Conservation (phyloP, 352 stramenopile genomes). For the Phytophthora sp. region DNA sequence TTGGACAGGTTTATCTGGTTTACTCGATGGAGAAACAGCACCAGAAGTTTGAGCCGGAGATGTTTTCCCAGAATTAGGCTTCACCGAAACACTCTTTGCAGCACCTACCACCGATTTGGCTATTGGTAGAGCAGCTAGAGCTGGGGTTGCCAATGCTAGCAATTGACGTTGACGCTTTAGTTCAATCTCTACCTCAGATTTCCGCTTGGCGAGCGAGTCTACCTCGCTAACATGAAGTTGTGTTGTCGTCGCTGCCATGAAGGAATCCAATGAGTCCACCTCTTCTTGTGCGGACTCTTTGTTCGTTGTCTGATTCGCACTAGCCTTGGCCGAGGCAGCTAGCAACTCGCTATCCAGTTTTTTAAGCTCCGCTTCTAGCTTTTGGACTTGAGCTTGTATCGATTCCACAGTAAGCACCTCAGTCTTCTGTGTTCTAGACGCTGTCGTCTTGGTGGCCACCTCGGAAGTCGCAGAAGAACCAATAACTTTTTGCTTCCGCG, state of each 20-base stretch:
- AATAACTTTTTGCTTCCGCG: slow-evolving; percentile 35
- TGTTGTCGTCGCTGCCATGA: slow-evolving; percentile 65
- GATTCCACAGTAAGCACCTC: slow-evolving; percentile 62
- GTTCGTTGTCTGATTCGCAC: slow-evolving; percentile 2
- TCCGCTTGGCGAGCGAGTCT: slow-evolving; percentile 26
- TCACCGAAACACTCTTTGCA: background rate
- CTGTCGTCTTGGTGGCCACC: background rate
- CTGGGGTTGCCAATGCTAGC: slow-evolving; percentile 57
- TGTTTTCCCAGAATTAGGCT: background rate
- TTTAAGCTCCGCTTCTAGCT: slow-evolving; percentile 42
- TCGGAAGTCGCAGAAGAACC: background rate
- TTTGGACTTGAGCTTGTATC: slow-evolving; percentile 50
- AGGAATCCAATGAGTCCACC: slow-evolving; percentile 67
- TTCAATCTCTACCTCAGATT: slow-evolving; percentile 39
- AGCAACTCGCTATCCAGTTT: slow-evolving; percentile 36
- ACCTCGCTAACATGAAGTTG: slow-evolving; percentile 50
- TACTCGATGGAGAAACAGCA: background rate
- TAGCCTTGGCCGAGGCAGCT: slow-evolving; percentile 15
- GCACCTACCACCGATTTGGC: slow-evolving; percentile 1
- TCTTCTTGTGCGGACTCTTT: slow-evolving; percentile 34
- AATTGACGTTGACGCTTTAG: slow-evolving; percentile 58
- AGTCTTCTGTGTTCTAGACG: background rate
- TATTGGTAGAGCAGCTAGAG: slow-evolving; percentile 34
- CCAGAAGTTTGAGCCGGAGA: background rate
- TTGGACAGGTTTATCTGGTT: no score